These are phyloP conservation scores for Proliferodiscus dingleyae DNA, from an alignment of 2,329 filamentous ascomycete species.

Conservation along the genomic window DNA sequence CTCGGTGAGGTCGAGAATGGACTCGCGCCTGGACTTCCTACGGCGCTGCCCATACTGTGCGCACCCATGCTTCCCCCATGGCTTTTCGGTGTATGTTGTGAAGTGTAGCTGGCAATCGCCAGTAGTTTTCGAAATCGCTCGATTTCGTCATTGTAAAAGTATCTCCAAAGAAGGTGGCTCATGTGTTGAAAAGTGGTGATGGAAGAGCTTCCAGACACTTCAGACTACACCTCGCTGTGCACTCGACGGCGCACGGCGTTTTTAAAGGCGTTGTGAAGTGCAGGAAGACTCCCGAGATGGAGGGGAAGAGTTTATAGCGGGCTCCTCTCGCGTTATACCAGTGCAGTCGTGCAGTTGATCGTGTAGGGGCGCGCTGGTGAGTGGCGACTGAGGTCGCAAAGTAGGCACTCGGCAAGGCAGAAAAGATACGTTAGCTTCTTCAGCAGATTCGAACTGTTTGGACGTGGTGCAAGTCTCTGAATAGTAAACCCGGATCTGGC, in stretches of 20 bases:
- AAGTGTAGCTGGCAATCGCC: conserved; percentile 58
- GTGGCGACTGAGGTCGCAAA: background rate
- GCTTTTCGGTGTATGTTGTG: conserved; percentile 51
- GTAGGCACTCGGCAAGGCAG: no score
- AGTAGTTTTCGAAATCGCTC: conserved; percentile 88
- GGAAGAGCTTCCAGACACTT: conserved; percentile 32
- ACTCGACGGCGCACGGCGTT: conserved; percentile 78
- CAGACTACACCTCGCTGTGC: conserved; percentile 74
- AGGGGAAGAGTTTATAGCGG: conserved; percentile 4
- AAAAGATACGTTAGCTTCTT: no score
- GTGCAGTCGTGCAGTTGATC: background rate
- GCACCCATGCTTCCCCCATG: conserved; percentile 39
- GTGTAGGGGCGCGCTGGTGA: background rate
- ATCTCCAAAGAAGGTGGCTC: conserved; percentile 97
- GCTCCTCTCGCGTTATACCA: background rate
- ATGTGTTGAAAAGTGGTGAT: conserved; percentile 54
- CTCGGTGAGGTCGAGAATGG: conserved; percentile 45
- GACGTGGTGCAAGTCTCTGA: no score
- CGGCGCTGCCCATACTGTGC: conserved; percentile 37
- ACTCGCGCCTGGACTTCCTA: conserved; percentile 23
- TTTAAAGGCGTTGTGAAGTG: conserved; percentile 72
- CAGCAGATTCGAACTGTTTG: no score
- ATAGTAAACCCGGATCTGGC: no score
- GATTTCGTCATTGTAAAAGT: conserved; percentile 96
- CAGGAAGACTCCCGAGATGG: conserved; percentile 35